Percentiles rank a stretch among this genome's conserved stretches.
phyloP scores from a whole-genome alignment of 257 asterid genomes.

The Euphrasia confusa region DNA sequence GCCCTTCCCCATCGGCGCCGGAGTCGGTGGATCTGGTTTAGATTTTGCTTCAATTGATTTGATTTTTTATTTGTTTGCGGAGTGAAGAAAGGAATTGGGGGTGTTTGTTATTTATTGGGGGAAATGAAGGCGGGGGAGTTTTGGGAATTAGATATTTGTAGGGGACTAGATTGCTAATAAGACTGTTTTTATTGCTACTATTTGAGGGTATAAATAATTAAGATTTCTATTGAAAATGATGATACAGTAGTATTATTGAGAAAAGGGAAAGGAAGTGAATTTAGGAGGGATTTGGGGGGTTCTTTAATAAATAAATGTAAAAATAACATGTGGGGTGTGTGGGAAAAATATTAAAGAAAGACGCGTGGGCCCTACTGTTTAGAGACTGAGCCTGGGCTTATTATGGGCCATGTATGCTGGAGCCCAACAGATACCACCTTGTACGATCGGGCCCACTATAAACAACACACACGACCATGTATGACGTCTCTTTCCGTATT shows the following conservation, averaged over 20 bases:
- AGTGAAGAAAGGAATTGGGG: background rate
- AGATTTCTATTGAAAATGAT: no score
- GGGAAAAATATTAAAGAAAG: background rate
- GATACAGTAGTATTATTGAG: background rate
- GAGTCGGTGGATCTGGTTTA: constrained; percentile 7
- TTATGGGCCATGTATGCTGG: background rate
- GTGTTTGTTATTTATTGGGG: background rate
- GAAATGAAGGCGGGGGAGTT: background rate
- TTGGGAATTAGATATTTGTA: no score
- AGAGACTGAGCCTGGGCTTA: no score
- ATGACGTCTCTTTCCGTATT: no score
- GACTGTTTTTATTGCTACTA: no score
- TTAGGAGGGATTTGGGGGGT: constrained; percentile 1
- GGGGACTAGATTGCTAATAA: background rate
- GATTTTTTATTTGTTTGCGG: no score
- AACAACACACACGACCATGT: no score
- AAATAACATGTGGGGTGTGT: background rate
- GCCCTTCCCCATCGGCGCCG: constrained; percentile 49
- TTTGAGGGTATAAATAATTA: no score
- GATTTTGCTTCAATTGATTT: background rate
- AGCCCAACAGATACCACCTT: no score
- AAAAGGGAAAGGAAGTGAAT: background rate
- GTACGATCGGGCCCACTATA: no score
- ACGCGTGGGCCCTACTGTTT: background rate
- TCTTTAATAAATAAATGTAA: no score